phyloP scores from a whole-genome alignment of 768 basidiomycete genomes.

The Pleurotus citrinopileatus region DNA sequence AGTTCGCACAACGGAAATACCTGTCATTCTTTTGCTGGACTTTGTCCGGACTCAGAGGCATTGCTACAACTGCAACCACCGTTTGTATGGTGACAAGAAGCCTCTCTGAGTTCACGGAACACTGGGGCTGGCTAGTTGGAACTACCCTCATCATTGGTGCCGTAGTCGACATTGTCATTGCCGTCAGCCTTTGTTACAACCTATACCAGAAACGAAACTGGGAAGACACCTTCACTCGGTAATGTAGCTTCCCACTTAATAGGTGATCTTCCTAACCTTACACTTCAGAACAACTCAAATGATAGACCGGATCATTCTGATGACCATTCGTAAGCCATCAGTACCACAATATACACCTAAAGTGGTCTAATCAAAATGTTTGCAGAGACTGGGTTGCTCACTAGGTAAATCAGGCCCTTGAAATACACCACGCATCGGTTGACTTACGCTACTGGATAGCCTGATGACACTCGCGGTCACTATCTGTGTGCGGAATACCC shows the following conservation, averaged over 20 bases:
- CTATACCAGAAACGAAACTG: slow-evolving; percentile 19
- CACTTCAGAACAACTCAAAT: slow-evolving; percentile 9
- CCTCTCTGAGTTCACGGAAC: slow-evolving; percentile 20
- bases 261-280: too few relatives aligned
- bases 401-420: slow-evolving; percentile 3
- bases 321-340: slow-evolving; percentile 11
- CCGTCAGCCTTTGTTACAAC: slow-evolving; percentile 28
- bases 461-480: not conserved
- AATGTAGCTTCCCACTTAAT: not conserved
- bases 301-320: slow-evolving; percentile 10
- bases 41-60: slow-evolving; percentile 21
- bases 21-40: slow-evolving; percentile 25
- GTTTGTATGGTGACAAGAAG: slow-evolving; percentile 11
- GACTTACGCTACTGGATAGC: not conserved
- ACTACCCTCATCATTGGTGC: slow-evolving; percentile 25
- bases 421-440: not conserved
- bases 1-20: slow-evolving; percentile 23
- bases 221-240: slow-evolving; percentile 15
- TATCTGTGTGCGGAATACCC: not conserved
- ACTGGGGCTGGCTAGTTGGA: slow-evolving; percentile 29
- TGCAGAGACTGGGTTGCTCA: slow-evolving; percentile 13
- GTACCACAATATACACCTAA: not conserved
- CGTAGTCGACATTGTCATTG: slow-evolving; percentile 28
- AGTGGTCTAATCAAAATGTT: too few relatives aligned
- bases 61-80: slow-evolving; percentile 26